Percentiles rank a stretch among this genome's conserved stretches.
These are phyloP conservation scores for Tubosaeta sp. DNA, from an alignment of 768 basidiomycete species.

Conservation along the genomic window DNA sequence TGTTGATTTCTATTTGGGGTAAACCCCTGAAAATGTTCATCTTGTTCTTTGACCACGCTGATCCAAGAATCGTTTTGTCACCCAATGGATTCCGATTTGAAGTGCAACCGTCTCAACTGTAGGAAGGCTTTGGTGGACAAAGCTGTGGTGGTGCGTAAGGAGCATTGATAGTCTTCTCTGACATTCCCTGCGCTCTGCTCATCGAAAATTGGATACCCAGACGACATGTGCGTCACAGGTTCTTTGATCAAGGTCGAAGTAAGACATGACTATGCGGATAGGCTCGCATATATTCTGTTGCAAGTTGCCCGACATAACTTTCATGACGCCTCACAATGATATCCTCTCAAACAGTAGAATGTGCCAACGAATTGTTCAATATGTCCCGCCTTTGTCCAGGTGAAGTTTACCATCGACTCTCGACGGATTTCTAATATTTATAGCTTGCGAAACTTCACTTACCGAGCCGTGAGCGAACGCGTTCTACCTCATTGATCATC, in stretches of 20 bases:
- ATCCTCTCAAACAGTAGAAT: conserved; percentile 52
- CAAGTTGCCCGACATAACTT: conserved; percentile 24
- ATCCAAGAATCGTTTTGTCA: background rate
- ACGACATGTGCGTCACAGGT: conserved; percentile 47
- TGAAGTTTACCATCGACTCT: conserved; percentile 17
- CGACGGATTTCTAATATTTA: conserved; percentile 1
- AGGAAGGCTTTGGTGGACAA: conserved; percentile 66
- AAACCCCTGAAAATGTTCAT: background rate
- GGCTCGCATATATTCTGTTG: conserved; percentile 89
- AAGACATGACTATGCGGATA: conserved; percentile 22
- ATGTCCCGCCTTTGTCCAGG: conserved; percentile 77
- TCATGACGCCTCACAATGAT: background rate
- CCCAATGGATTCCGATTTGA: conserved; percentile 69
- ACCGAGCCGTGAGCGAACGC: conserved; percentile 62
- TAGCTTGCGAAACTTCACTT: conserved; percentile 78
- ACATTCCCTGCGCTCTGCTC: background rate
- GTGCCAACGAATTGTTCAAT: conserved; percentile 81
- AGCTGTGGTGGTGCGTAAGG: conserved; percentile 72
- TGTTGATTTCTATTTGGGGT: conserved; percentile 11
- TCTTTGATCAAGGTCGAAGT: background rate
- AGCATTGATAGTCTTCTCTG: background rate
- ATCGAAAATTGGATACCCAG: conserved; percentile 26
- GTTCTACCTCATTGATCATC: background rate
- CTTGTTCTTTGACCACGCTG: background rate
- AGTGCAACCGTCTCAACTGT: conserved; percentile 77